Conservation (phyloP, 805 yeast species). For the Starmerella ratchasimensis region DNA sequence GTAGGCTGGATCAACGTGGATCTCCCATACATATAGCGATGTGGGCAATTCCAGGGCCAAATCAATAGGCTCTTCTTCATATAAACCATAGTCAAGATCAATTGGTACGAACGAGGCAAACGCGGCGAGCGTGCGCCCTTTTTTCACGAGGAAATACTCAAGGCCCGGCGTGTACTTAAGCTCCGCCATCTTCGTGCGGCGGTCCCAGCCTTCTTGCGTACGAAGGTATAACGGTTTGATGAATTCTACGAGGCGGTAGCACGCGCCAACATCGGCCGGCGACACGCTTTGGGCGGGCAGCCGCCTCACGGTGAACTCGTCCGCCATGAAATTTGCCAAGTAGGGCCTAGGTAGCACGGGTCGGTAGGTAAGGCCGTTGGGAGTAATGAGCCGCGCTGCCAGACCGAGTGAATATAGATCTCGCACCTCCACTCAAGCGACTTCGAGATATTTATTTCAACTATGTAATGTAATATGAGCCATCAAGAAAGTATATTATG, state of each 20-base stretch:
- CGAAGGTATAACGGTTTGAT: constrained; percentile 8
- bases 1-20: constrained; percentile 12
- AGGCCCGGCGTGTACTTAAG: constrained; percentile 8
- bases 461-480: too few relatives aligned
- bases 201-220: constrained; percentile 13
- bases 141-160: constrained; percentile 4
- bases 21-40: constrained; percentile 14
- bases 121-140: constrained; percentile 6
- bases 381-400: too few relatives aligned
- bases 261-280: constrained; percentile 7
- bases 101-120: constrained; percentile 10
- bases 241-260: constrained; percentile 12
- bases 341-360: too few relatives aligned
- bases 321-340: too few relatives aligned
- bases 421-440: too few relatives aligned
- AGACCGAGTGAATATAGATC: too few relatives aligned
- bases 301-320: background rate
- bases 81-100: background rate
- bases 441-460: too few relatives aligned
- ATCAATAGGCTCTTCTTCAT: constrained; percentile 3
- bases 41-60: too few relatives aligned
- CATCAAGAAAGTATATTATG: too few relatives aligned
- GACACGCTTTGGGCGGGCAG: constrained; percentile 6
- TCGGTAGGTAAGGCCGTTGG: too few relatives aligned
- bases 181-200: constrained; percentile 7